Evolutionary conservation across 2,329 filamentous ascomycete genomes (phyloP).

Genomic region (Colletotrichum sp.): DNA sequence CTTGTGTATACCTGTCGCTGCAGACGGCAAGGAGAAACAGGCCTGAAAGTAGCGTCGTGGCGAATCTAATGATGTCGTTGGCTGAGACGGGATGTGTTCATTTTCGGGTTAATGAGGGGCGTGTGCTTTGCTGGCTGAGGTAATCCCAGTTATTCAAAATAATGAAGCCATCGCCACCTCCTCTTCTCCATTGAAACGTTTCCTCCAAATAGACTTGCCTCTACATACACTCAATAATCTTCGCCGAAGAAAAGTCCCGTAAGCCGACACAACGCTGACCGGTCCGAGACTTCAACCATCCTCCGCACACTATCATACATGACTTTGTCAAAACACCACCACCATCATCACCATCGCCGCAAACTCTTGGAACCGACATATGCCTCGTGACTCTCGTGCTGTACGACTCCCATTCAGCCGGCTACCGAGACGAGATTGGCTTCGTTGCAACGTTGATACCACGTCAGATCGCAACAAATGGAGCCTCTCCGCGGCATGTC

Average conservation of each 20-base stretch:
- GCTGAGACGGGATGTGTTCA: background rate
- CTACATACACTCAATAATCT: background rate
- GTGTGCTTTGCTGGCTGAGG: background rate
- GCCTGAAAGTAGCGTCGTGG: background rate
- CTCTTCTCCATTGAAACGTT: background rate
- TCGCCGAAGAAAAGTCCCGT: background rate
- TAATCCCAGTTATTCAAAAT: background rate
- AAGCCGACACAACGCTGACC: background rate
- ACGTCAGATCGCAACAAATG: background rate
- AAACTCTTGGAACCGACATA: background rate
- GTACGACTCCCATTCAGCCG: background rate
- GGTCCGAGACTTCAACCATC: background rate
- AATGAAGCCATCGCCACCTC: background rate
- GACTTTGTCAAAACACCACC: background rate
- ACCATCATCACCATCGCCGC: background rate
- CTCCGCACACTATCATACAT: background rate
- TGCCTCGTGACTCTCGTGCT: background rate
- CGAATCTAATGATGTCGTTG: background rate
- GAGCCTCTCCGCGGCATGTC: background rate
- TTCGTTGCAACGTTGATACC: background rate
- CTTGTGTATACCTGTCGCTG: constrained; percentile 24
- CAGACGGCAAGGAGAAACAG: background rate
- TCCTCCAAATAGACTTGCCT: background rate
- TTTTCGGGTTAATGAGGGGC: background rate
- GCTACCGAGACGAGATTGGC: background rate